Conservation (phyloP, 2,329 filamentous ascomycete species). For the Cladosporium cucumerinum region DNA sequence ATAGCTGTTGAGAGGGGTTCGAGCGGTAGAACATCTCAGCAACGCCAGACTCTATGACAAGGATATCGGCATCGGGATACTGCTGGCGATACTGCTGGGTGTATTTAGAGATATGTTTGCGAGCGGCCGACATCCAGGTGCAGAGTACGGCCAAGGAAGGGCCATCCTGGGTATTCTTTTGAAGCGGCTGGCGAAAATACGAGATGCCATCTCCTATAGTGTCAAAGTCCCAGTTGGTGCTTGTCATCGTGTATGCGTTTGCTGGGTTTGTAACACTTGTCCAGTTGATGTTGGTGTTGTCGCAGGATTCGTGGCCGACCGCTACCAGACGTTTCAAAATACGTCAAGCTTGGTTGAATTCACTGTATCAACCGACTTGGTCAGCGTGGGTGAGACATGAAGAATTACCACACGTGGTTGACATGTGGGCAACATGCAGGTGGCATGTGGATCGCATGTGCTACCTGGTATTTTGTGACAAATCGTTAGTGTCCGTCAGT, state of each 20-base stretch:
- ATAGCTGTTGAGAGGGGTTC: slow-evolving; percentile 12
- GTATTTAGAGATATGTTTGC: slow-evolving; percentile 35
- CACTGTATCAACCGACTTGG: neutral
- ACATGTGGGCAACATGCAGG: neutral
- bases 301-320: too few species aligned
- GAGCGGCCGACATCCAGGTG: slow-evolving; percentile 33
- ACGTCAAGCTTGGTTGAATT: neutral
- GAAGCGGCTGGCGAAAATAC: neutral
- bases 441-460: neutral
- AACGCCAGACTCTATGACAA: slow-evolving; percentile 30
- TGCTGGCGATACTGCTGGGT: slow-evolving; percentile 27
- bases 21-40: slow-evolving; percentile 22
- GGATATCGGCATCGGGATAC: slow-evolving; percentile 28
- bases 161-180: neutral
- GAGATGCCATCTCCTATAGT: neutral
- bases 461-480: neutral
- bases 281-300: neutral
- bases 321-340: neutral
- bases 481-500: neutral
- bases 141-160: slow-evolving; percentile 37
- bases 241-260: neutral
- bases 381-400: neutral
- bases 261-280: neutral
- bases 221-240: neutral
- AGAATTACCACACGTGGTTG: neutral